These are phyloP conservation scores for Dillenia turbinata DNA, from an alignment of 164 flowering plant genomes.

Conservation along the genomic window DNA sequence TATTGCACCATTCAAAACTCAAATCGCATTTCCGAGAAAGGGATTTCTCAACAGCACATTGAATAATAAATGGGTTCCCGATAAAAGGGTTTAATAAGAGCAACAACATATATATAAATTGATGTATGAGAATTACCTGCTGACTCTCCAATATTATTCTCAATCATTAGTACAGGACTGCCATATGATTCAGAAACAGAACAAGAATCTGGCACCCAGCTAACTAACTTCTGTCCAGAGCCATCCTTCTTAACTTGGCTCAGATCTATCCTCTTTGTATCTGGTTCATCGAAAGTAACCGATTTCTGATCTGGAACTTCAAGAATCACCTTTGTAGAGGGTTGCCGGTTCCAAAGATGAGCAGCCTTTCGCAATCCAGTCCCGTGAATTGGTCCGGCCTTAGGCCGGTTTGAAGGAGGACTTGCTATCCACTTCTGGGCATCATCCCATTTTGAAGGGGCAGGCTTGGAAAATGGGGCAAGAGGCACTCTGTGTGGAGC, in stretches of 20 bases:
- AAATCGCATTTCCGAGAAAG: too few species aligned
- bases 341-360: constrained; percentile 38
- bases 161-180: constrained; percentile 40
- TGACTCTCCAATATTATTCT: constrained; percentile 39
- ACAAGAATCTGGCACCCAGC: constrained; percentile 42
- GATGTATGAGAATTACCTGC: constrained; percentile 41
- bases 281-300: constrained; percentile 54
- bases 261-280: constrained; percentile 65
- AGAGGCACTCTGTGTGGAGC: constrained; percentile 52
- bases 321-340: constrained; percentile 48
- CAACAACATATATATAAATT: too few species aligned
- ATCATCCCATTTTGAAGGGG: constrained; percentile 96
- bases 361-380: constrained; percentile 35
- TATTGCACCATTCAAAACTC: too few species aligned
- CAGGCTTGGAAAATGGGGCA: constrained; percentile 62
- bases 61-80: too few species aligned
- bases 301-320: constrained; percentile 59
- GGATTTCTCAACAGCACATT: too few species aligned
- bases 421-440: constrained; percentile 95
- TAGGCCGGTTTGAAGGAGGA: constrained; percentile 56
- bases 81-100: too few species aligned
- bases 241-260: constrained; percentile 41
- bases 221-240: constrained; percentile 39
- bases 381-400: constrained; percentile 32
- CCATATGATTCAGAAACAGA: constrained; percentile 44